These are phyloP conservation scores for Sporisorium sorghi DNA, from an alignment of 1,284 basidiomycete species.

Conservation along the genomic window DNA sequence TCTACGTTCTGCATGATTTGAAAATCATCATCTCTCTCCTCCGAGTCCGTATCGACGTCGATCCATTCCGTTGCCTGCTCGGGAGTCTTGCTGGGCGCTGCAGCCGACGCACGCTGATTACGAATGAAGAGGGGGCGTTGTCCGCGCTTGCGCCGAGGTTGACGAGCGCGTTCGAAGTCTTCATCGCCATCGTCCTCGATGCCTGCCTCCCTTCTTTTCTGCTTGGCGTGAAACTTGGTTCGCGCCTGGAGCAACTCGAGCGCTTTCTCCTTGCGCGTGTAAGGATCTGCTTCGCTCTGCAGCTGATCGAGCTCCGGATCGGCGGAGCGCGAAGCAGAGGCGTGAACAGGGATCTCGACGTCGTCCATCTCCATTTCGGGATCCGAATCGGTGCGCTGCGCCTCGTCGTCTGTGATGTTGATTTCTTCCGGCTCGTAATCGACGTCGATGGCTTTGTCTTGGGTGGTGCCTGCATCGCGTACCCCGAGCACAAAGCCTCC, in stretches of 20 bases:
- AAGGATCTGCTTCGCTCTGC: slow-evolving; percentile 45
- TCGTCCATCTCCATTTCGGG: slow-evolving; percentile 62
- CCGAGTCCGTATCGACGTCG: slow-evolving; percentile 40
- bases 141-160: slow-evolving; percentile 21
- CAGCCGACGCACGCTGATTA: slow-evolving; percentile 5
- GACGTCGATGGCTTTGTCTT: slow-evolving; percentile 86
- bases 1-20: slow-evolving; percentile 17
- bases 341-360: slow-evolving; percentile 52
- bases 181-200: slow-evolving; percentile 48
- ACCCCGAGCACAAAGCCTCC: slow-evolving; percentile 96
- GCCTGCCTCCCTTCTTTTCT: slow-evolving; percentile 54
- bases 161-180: slow-evolving; percentile 15
- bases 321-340: slow-evolving; percentile 15
- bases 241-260: slow-evolving; percentile 50
- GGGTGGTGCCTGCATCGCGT: slow-evolving; percentile 78
- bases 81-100: slow-evolving; percentile 5
- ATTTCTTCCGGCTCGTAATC: slow-evolving; percentile 55
- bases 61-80: slow-evolving; percentile 28
- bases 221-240: slow-evolving; percentile 56
- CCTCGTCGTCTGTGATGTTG: slow-evolving; percentile 48
- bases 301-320: slow-evolving; percentile 55
- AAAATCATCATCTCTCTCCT: slow-evolving; percentile 19
- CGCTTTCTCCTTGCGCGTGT: slow-evolving; percentile 57
- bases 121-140: slow-evolving; percentile 47
- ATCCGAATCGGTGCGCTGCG: slow-evolving; percentile 32